Conservation (phyloP, 805 yeast genomes). For the Schwanniomyces sp. region DNA sequence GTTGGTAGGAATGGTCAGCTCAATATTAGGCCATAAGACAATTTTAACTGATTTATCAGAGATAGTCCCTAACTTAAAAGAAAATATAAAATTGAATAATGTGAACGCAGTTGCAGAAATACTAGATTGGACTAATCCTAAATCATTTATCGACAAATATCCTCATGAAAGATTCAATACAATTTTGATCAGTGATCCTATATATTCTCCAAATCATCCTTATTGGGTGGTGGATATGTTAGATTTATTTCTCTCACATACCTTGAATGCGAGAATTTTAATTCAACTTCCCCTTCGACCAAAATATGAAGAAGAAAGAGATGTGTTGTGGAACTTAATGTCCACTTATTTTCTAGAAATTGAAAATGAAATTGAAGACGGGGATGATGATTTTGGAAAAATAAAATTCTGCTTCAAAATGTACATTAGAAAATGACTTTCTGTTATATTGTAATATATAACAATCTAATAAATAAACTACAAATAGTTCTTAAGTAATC, state of each 20-base stretch:
- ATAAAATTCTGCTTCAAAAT: conserved; percentile 56
- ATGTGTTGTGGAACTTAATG: conserved; percentile 56
- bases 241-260: conserved; percentile 35
- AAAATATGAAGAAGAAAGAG: conserved; percentile 65
- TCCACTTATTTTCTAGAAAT: conserved; percentile 32
- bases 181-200: conserved; percentile 81
- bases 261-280: conserved; percentile 45
- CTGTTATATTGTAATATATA: background rate
- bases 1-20: conserved; percentile 73
- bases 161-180: conserved; percentile 48
- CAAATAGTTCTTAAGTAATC: conserved; percentile 63
- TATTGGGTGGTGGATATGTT: conserved; percentile 65
- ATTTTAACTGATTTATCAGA: conserved; percentile 76
- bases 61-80: conserved; percentile 65
- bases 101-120: conserved; percentile 39
- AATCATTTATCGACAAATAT: conserved; percentile 23
- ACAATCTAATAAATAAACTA: conserved; percentile 6
- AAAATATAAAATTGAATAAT: conserved; percentile 58
- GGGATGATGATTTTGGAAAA: conserved; percentile 84
- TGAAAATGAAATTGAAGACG: conserved; percentile 51
- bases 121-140: conserved; percentile 79
- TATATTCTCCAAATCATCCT: conserved; percentile 84
- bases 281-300: conserved; percentile 76
- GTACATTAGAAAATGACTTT: conserved; percentile 10
- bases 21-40: conserved; percentile 49